Base-by-base conservation (phyloP, 2,329 filamentous ascomycete species). In the Sclerotinia spermophila region DNA sequence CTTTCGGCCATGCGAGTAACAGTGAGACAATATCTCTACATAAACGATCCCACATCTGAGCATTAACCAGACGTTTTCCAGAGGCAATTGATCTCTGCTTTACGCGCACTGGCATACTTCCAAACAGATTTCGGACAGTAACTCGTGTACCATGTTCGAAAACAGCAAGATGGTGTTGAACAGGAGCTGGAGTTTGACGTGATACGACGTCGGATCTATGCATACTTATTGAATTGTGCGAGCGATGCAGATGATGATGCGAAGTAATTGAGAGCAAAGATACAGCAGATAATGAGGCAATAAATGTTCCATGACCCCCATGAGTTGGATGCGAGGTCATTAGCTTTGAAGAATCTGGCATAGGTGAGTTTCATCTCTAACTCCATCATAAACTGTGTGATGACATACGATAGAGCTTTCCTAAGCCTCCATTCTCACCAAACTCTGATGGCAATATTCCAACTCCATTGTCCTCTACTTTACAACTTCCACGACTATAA, bases 51-150 rank as follows among this genome's bases (percentile, higher is more conserved):
- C 92, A 95, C 67, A 91, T 85, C 73, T 85, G 90, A 30, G 86
- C 80, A 62, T 71, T 74, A 3, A 89, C 82, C 35, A 83, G 78
- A 17, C 84, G 74, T 74, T 83, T 84, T 76, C 87, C 82, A 53
- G 84, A 79, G 73, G 83, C 81, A 4, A 88, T 75, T 0, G 87
- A 87, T 73, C 94, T 87, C 75, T 94, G 92, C 78, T 96, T 97
- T 38, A 96, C 90, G 21, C 95, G 89, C 19, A 97, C 95, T 0
- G 95, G 94, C 87, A 97, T 92, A 71, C 90, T 91, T 0, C 94
- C 94, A 80, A 97, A 98, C 1, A 97, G 83, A 79, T 97, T 90
- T 70, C 90, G 87, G 8, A 97, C 90, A 0, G 85, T 86, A 2
- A 95, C 89, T 40, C 88, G 86, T 0, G 94, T 97, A 6, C 95